Evolutionary conservation across 139 green algal species (phyloP), one percentile per base, ranked within the genome.

Genomic region (Tetradesmus lagerheimii): DNA sequence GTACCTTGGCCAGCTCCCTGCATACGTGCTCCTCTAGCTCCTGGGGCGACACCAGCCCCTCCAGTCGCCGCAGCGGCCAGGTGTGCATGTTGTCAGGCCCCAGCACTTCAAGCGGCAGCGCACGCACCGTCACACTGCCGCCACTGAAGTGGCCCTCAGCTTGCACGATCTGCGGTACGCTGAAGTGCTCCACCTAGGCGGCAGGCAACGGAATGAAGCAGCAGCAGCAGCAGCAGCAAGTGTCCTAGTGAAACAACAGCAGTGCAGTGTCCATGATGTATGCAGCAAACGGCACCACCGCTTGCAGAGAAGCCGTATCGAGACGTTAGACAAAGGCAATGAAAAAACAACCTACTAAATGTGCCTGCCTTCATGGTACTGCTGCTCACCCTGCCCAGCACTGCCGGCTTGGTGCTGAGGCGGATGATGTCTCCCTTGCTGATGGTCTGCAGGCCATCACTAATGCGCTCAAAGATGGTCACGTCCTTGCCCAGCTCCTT

Each of bases 401-500:
- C 3, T 16, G 86, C 76, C 4, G 95, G 94, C 90, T 96, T 96
- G 74, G 91, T 93, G 37, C 90, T 88, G 74, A 97, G 89, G 4
- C 90, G 90, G 53, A 98, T 92, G 2, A 95, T 81, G 77, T 97
- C 95, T 0, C 96, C 94, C 1, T 34, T 64, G 11, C 18, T 27
- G 14, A 97, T 67, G 0, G 85, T 89, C 31, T 85, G 87, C 5
- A 62, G 37, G 39, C 93, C 93, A 78, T 96, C 93, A 6, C 64
- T 67, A 1, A 98, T 89, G 38, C 87, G 91, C 67, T 90, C 87
- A 90, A 97, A 98, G 15, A 93, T 86, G 9, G 95, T 97, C 14
- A 94, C 79, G n/a, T 86, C 75, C 89, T 96, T 92, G 2, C 84
- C 89, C 50, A 93, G 90, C 38, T 91, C 71, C 57, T 81, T 50